phyloP scores from a whole-genome alignment of 441 rosid species.

The Euphorbia corollata region DNA sequence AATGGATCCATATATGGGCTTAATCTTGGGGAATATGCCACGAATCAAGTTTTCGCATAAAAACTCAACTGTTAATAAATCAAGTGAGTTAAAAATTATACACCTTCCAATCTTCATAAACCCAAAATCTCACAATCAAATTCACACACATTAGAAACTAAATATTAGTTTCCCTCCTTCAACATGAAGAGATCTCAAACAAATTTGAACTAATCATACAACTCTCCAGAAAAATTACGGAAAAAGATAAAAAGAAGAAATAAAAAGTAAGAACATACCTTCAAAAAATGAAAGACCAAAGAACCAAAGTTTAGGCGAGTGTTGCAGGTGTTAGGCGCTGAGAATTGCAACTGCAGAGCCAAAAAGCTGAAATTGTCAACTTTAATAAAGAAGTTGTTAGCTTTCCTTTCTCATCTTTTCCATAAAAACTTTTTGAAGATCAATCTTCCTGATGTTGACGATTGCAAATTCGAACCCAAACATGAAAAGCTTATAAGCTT shows the following conservation, averaged over 20 bases:
- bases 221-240: too few relatives aligned
- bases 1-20: conserved; percentile 1
- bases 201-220: background rate
- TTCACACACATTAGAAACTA: background rate
- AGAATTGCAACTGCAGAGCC: background rate
- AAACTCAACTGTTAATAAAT: background rate
- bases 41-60: background rate
- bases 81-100: background rate
- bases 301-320: conserved; percentile 13
- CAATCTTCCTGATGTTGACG: conserved; percentile 26
- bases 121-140: conserved; percentile 1
- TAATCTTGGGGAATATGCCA: background rate
- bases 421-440: conserved; percentile 13
- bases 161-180: background rate
- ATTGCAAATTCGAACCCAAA: conserved; percentile 31
- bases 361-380: background rate
- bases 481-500: background rate
- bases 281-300: conserved; percentile 9
- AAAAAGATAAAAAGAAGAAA: background rate
- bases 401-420: conserved; percentile 8
- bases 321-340: conserved; percentile 8
- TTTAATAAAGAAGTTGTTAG: conserved; percentile 4
- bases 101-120: background rate
- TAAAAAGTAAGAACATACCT: conserved; percentile 14
- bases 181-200: background rate